These are phyloP conservation scores for Zoysia matrella DNA, from an alignment of 202 grass and related monocot species.

Conservation along the genomic window DNA sequence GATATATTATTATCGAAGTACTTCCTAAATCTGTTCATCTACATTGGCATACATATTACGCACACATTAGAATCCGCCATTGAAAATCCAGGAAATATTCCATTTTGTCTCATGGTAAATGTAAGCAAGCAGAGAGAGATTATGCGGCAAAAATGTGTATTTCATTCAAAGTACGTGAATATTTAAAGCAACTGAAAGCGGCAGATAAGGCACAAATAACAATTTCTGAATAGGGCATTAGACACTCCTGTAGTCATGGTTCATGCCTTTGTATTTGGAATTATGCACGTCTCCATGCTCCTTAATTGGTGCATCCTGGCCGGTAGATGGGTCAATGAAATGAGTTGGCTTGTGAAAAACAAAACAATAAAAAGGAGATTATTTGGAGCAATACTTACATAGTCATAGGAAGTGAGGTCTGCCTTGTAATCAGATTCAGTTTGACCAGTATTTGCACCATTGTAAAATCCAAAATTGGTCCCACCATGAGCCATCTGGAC, in stretches of 20 bases:
- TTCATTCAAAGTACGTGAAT: constrained; percentile 2
- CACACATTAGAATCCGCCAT: constrained; percentile 13
- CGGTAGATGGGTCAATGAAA: constrained; percentile 37
- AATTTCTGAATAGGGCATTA: not conserved
- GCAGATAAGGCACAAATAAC: not conserved
- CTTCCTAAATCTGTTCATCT: constrained; percentile 4
- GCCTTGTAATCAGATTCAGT: constrained; percentile 86
- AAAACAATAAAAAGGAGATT: constrained; percentile 3
- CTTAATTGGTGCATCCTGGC: constrained; percentile 97
- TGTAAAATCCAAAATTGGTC: constrained; percentile 96
- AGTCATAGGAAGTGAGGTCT: constrained; percentile 96
- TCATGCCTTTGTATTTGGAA: constrained; percentile 87
- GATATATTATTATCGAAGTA: constrained; percentile 13
- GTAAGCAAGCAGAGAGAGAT: no score
- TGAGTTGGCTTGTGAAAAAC: constrained; percentile 28
- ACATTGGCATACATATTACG: constrained; percentile 17
- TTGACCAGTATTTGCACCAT: constrained; percentile 97
- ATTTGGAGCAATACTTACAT: constrained; percentile 61
- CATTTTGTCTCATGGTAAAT: not conserved
- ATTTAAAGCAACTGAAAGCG: not conserved
- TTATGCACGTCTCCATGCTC: constrained; percentile 89
- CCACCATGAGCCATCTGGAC: constrained; percentile 98
- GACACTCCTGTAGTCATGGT: not conserved
- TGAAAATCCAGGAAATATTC: constrained; percentile 11
- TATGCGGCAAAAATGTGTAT: not conserved